Percentiles rank a stretch among this genome's conserved stretches.
Evolutionary conservation across 257 asterid genomes (phyloP).

Genomic region (Solanum chiquidenum): DNA sequence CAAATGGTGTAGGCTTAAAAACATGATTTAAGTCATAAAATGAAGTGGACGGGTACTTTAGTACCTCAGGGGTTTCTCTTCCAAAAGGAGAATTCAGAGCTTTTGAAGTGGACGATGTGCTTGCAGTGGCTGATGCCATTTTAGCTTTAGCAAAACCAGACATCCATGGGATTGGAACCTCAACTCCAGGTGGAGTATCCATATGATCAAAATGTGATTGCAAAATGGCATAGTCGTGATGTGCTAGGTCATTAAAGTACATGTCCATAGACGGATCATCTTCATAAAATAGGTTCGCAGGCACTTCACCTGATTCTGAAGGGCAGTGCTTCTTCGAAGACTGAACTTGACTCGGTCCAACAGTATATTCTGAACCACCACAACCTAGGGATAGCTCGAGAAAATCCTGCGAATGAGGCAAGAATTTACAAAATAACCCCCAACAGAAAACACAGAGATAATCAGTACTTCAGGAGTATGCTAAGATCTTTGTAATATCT

Average conservation of each 20-base stretch:
- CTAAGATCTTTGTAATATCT: neutral
- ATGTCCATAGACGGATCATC: slow-evolving; percentile 48
- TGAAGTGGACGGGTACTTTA: neutral
- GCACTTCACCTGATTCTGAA: slow-evolving; percentile 18
- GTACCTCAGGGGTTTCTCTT: neutral
- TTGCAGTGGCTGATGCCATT: neutral
- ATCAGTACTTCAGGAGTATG: neutral
- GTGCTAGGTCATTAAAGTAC: slow-evolving; percentile 4
- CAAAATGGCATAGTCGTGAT: neutral
- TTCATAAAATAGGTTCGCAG: slow-evolving; percentile 8
- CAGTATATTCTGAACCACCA: slow-evolving; percentile 21
- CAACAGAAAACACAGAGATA: neutral
- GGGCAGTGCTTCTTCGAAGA: slow-evolving; percentile 17
- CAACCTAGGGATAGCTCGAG: slow-evolving; percentile 17
- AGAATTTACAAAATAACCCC: neutral
- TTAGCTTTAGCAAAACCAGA: neutral
- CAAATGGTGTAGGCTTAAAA: neutral
- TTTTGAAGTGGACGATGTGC: neutral
- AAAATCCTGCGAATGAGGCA: slow-evolving; percentile 25
- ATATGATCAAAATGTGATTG: slow-evolving; percentile 9
- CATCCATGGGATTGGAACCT: slow-evolving; percentile 10
- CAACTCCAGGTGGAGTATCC: slow-evolving; percentile 10
- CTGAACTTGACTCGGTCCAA: slow-evolving; percentile 9
- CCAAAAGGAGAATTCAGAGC: neutral
- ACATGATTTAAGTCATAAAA: neutral